Evolutionary conservation across 371 early-diverging fungal genomes (phyloP).

Genomic region (Basidiobolus meristosporus): DNA sequence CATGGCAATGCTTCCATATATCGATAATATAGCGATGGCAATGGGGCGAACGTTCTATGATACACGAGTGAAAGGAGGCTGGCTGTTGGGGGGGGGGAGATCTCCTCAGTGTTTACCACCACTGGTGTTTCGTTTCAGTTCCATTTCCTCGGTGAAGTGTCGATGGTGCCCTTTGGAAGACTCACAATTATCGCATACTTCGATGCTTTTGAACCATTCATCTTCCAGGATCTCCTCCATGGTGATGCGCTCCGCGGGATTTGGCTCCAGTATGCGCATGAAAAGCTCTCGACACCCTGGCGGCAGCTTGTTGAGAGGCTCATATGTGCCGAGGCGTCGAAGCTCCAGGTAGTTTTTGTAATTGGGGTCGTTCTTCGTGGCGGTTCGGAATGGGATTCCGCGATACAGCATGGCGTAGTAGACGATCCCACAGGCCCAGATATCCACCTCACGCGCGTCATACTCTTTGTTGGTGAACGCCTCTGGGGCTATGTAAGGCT

Average conservation of each 20-base stretch:
- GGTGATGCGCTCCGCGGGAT: constrained; percentile 39
- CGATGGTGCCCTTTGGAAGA: background rate
- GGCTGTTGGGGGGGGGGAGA: no score
- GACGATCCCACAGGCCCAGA: constrained; percentile 74
- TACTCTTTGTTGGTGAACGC: constrained; percentile 43
- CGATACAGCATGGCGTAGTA: constrained; percentile 62
- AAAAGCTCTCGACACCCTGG: constrained; percentile 26
- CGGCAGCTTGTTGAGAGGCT: constrained; percentile 34
- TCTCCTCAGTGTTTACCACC: no score
- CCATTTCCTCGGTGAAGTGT: background rate
- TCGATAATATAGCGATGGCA: no score
- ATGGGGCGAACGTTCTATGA: no score
- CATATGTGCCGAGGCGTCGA: constrained; percentile 20
- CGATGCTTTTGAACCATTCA: constrained; percentile 48
- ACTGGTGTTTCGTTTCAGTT: no score
- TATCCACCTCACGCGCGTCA: constrained; percentile 57
- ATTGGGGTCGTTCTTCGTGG: constrained; percentile 41
- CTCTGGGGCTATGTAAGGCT: constrained; percentile 86
- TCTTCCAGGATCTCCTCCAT: constrained; percentile 32
- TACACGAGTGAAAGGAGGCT: no score
- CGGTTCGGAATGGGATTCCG: constrained; percentile 53
- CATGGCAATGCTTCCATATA: no score
- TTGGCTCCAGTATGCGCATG: constrained; percentile 65
- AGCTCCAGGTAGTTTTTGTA: constrained; percentile 28
- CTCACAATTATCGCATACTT: constrained; percentile 12